Percentiles rank a stretch among this genome's conserved stretches.
phyloP scores from a whole-genome alignment of 2,329 filamentous ascomycete genomes.

The Xylaria sp. region DNA sequence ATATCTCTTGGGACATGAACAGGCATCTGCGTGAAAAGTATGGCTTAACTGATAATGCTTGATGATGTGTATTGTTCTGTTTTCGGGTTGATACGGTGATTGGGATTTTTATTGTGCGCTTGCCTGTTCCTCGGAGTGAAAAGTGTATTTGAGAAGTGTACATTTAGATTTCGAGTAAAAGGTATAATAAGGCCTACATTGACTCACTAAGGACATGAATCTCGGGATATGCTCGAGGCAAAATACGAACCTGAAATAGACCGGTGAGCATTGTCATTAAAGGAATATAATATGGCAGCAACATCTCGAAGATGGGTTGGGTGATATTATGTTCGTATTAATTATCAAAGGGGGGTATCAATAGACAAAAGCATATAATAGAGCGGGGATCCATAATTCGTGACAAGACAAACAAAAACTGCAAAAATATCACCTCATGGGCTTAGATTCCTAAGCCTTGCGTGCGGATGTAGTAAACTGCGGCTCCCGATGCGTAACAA shows the following conservation, averaged over 20 bases:
- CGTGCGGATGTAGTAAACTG: neutral
- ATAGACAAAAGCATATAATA: slow-evolving; percentile 32
- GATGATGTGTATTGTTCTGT: neutral
- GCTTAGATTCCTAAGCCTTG: slow-evolving; percentile 6
- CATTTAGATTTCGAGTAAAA: neutral
- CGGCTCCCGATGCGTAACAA: slow-evolving; percentile 23
- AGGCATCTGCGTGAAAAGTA: neutral
- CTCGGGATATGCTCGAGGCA: neutral
- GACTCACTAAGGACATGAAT: neutral
- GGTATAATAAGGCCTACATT: neutral
- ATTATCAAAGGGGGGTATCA: slow-evolving; percentile 43
- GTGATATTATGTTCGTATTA: slow-evolving; percentile 37
- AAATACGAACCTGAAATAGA: neutral
- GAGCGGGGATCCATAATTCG: slow-evolving; percentile 34
- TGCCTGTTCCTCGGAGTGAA: neutral
- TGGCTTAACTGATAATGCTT: neutral
- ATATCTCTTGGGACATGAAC: neutral
- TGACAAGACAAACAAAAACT: slow-evolving; percentile 12
- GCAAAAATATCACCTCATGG: neutral
- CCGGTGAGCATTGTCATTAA: neutral
- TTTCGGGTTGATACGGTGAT: neutral
- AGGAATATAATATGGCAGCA: too few relatives aligned
- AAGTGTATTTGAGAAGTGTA: neutral
- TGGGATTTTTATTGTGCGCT: neutral
- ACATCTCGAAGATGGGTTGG: neutral